Evolutionary conservation across 2,329 filamentous ascomycete species (phyloP).

Genomic region (Daldinia sp.): DNA sequence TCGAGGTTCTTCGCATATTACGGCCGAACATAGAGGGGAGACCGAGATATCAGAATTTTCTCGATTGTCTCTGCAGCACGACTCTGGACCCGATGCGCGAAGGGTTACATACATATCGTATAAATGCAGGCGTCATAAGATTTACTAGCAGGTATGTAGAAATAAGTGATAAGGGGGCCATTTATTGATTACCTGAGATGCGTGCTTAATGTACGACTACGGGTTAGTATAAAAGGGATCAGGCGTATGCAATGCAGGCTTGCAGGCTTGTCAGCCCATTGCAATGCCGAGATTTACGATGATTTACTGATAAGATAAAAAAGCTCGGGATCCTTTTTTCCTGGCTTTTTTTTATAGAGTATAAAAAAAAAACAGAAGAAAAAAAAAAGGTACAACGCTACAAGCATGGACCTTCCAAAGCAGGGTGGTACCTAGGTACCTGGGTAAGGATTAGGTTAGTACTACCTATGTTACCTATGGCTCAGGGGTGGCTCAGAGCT

Average conservation of each 20-base stretch:
- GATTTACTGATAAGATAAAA: neutral
- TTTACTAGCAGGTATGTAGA: neutral
- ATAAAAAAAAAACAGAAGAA: neutral
- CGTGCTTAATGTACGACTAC: neutral
- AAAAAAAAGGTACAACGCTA: no score
- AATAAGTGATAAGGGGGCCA: neutral
- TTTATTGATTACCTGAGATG: neutral
- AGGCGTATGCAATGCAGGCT: neutral
- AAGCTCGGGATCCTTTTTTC: no score
- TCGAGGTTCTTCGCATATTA: neutral
- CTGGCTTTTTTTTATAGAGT: no score
- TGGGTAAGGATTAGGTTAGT: neutral
- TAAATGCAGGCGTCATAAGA: no score
- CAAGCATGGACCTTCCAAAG: neutral
- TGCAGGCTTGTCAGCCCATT: neutral
- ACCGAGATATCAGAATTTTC: neutral
- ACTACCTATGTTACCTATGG: no score
- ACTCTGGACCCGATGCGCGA: neutral
- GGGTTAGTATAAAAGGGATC: neutral
- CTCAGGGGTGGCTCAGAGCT: no score
- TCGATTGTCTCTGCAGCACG: neutral
- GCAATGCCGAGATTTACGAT: neutral
- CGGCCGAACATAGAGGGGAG: neutral
- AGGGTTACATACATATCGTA: neutral
- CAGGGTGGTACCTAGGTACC: constrained; percentile 1